These are phyloP conservation scores for Tetramitus jugosus DNA, from an alignment of 208 protist species.

Conservation along the genomic window DNA sequence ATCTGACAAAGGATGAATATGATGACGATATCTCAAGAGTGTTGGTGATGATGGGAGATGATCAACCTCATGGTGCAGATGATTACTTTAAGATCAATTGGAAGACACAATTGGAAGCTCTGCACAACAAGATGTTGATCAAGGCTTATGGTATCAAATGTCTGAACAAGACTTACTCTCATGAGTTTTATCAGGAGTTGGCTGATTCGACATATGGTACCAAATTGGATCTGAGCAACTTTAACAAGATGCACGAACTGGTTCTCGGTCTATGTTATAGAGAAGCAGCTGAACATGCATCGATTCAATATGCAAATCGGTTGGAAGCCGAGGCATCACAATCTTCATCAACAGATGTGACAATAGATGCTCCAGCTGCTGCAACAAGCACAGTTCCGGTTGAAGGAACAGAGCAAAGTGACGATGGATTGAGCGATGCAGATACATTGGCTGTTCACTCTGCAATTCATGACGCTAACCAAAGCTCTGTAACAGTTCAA, in stretches of 20 bases:
- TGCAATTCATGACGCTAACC: not conserved
- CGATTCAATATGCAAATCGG: not conserved
- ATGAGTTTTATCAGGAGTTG: not conserved
- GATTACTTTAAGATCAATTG: slow-evolving; percentile 15
- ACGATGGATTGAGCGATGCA: not conserved
- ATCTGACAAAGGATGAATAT: too few relatives aligned
- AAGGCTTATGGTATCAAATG: slow-evolving; percentile 1
- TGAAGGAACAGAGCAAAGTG: too few relatives aligned
- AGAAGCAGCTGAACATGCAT: slow-evolving; percentile 3
- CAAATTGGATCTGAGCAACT: not conserved
- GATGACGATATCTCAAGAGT: not conserved
- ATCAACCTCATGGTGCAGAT: not conserved
- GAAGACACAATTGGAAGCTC: not conserved
- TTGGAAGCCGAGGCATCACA: too few relatives aligned
- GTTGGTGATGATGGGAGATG: slow-evolving; percentile 8
- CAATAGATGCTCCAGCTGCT: not conserved
- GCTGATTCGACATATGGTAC: not conserved
- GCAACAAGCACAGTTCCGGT: not conserved
- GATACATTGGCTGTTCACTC: not conserved
- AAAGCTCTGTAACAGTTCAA: not conserved
- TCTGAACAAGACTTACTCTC: not conserved
- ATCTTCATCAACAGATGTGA: too few relatives aligned
- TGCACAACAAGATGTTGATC: not conserved
- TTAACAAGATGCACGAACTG: not conserved
- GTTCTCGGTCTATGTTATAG: slow-evolving; percentile 9